A percentile compares a stretch with the other conserved stretches of the same genome.
Evolutionary conservation across 805 yeast genomes (phyloP).

Genomic region (Brettanomyces bruxellensis): DNA sequence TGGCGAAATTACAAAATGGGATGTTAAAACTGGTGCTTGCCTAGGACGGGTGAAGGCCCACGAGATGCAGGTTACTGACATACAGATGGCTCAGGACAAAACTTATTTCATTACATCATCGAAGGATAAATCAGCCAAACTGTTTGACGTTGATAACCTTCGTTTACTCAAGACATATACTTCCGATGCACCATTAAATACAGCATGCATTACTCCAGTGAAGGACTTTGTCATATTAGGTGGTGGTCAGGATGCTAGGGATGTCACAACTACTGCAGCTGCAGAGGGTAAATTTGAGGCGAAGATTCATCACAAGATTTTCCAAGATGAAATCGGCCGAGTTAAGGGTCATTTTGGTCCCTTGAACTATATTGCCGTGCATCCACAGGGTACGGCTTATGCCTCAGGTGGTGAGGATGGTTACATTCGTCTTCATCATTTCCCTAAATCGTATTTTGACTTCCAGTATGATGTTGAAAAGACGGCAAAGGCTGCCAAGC

Average conservation of each 20-base stretch:
- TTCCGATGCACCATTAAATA: slow-evolving; percentile 90
- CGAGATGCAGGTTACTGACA: slow-evolving; percentile 72
- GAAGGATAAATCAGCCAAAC: slow-evolving; percentile 77
- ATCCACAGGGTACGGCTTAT: slow-evolving; percentile 87
- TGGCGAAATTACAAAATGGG: slow-evolving; percentile 76
- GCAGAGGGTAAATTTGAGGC: slow-evolving; percentile 96
- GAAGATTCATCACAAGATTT: slow-evolving; percentile 88
- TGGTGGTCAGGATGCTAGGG: slow-evolving; percentile 99
- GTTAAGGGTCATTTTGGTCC: slow-evolving; percentile 99
- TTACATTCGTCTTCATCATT: slow-evolving; percentile 85
- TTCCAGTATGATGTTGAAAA: slow-evolving; percentile 88
- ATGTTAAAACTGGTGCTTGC: slow-evolving; percentile 66
- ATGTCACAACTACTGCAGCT: slow-evolving; percentile 93
- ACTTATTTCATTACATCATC: slow-evolving; percentile 90
- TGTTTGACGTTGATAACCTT: slow-evolving; percentile 72
- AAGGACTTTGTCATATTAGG: slow-evolving; percentile 91
- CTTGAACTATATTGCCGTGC: slow-evolving; percentile 83
- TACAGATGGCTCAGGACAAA: slow-evolving; percentile 80
- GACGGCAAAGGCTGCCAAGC: slow-evolving; percentile 42
- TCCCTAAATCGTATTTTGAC: slow-evolving; percentile 87
- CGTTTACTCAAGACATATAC: slow-evolving; percentile 63
- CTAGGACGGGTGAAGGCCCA: slow-evolving; percentile 55
- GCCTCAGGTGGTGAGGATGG: slow-evolving; percentile 99
- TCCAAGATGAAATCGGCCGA: slow-evolving; percentile 93
- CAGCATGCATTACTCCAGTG: slow-evolving; percentile 88